A percentile compares a stretch with the other conserved stretches of the same genome.
Conservation (phyloP, 75 land plant genomes). For the Cryptomeria japonica region DNA sequence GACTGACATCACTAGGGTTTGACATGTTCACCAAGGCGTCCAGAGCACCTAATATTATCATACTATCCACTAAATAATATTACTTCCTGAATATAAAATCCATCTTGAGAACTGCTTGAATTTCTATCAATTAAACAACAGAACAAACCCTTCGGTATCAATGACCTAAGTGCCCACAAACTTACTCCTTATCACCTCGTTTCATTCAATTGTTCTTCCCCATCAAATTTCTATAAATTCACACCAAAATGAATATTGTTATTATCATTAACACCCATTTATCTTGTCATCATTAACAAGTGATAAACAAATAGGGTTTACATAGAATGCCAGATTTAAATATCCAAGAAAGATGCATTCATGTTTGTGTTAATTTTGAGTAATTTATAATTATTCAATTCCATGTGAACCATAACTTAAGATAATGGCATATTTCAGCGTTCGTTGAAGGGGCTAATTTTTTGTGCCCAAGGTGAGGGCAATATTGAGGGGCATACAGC, state of each 20-base stretch:
- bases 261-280: not conserved
- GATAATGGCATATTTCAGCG: not conserved
- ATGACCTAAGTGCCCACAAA: not conserved
- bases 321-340: not conserved
- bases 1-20: not conserved
- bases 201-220: not conserved
- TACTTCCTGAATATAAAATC: not conserved
- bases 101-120: not conserved
- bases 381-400: not conserved
- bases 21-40: not conserved
- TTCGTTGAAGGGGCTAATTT: not conserved
- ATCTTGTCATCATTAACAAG: not conserved
- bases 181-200: not conserved
- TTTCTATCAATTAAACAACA: not conserved
- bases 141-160: not conserved
- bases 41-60: not conserved
- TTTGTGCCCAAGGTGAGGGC: not conserved
- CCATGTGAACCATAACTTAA: not conserved
- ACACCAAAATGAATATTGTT: not conserved
- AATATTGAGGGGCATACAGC: not conserved
- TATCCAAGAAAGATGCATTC: not conserved
- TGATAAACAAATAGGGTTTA: not conserved
- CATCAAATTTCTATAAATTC: not conserved
- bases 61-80: not conserved
- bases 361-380: not conserved